A percentile compares a stretch with the other conserved stretches of the same genome.
These are phyloP conservation scores for Calycina herbarum DNA, from an alignment of 2,329 filamentous ascomycete species.

Conservation along the genomic window DNA sequence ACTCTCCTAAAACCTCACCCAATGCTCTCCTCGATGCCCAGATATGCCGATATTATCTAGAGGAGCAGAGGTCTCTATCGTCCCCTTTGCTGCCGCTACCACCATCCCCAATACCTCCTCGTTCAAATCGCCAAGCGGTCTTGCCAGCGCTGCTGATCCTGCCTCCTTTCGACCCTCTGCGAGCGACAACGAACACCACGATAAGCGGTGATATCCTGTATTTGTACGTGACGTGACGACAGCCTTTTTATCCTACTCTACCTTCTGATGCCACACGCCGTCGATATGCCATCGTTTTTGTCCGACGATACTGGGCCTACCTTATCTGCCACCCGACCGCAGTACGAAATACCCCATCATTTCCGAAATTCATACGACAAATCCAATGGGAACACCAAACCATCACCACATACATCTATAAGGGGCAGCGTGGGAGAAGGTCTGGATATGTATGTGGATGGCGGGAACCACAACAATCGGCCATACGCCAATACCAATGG, in stretches of 20 bases:
- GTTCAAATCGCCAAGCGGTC: slow-evolving; percentile 24
- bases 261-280: slow-evolving; percentile 42
- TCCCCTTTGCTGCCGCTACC: background rate
- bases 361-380: slow-evolving; percentile 38
- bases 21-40: slow-evolving; percentile 9
- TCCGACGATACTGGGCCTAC: slow-evolving; percentile 42
- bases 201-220: slow-evolving; percentile 29
- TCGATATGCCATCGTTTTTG: slow-evolving; percentile 53
- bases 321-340: slow-evolving; percentile 32
- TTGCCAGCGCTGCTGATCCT: slow-evolving; percentile 28
- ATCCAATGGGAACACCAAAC: slow-evolving; percentile 36
- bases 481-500: slow-evolving; percentile 34
- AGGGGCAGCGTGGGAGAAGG: slow-evolving; percentile 39
- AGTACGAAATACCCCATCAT: slow-evolving; percentile 41
- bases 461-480: slow-evolving; percentile 19
- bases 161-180: slow-evolving; percentile 27
- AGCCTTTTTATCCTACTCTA: slow-evolving; percentile 17
- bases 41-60: slow-evolving; percentile 18
- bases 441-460: slow-evolving; percentile 36
- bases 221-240: slow-evolving; percentile 16
- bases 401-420: slow-evolving; percentile 31
- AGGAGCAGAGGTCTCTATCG: slow-evolving; percentile 7
- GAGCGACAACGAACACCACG: slow-evolving; percentile 21
- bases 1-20: slow-evolving; percentile 1
- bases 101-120: background rate